These are phyloP conservation scores for Kuraishia molischiana DNA, from an alignment of 805 yeast genomes.

Conservation along the genomic window DNA sequence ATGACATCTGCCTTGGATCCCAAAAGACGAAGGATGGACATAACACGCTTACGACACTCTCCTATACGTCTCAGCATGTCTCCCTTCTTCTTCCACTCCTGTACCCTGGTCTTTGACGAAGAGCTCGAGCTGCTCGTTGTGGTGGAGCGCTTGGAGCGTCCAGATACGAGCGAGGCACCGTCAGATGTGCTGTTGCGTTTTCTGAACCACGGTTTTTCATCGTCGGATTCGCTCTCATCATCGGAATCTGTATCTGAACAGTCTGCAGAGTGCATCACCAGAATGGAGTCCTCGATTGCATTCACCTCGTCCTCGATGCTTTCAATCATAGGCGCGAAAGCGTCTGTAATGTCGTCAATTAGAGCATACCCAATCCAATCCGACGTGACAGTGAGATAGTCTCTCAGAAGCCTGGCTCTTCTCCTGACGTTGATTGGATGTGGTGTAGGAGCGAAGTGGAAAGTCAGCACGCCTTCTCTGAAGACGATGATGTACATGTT, in stretches of 20 bases:
- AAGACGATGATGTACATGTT: constrained; percentile 92
- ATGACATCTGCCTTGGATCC: constrained; percentile 98
- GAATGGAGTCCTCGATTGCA: constrained; percentile 85
- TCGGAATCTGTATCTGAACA: constrained; percentile 30
- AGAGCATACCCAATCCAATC: constrained; percentile 98
- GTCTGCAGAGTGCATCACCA: constrained; percentile 67
- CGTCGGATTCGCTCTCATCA: constrained; percentile 29
- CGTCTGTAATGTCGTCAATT: constrained; percentile 95
- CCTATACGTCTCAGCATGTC: constrained; percentile 94
- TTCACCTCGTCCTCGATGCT: constrained; percentile 92
- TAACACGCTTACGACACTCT: constrained; percentile 88
- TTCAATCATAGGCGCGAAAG: constrained; percentile 93
- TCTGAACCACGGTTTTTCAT: constrained; percentile 15
- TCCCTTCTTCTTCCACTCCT: constrained; percentile 87
- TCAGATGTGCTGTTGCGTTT: constrained; percentile 9
- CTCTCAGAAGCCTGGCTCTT: constrained; percentile 79
- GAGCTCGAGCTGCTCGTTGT: constrained; percentile 15
- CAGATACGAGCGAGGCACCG: constrained; percentile 19
- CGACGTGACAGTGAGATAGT: constrained; percentile 80
- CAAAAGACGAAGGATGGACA: constrained; percentile 75
- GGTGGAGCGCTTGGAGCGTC: constrained; percentile 9
- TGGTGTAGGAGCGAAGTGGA: constrained; percentile 91
- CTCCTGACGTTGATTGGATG: constrained; percentile 95
- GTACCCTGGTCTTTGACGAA: constrained; percentile 29
- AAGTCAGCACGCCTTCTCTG: constrained; percentile 82